A percentile compares a stretch with the other conserved stretches of the same genome.
These are phyloP conservation scores for Hypoxylon sp. DNA, from an alignment of 2,329 filamentous ascomycete genomes.

Conservation along the genomic window DNA sequence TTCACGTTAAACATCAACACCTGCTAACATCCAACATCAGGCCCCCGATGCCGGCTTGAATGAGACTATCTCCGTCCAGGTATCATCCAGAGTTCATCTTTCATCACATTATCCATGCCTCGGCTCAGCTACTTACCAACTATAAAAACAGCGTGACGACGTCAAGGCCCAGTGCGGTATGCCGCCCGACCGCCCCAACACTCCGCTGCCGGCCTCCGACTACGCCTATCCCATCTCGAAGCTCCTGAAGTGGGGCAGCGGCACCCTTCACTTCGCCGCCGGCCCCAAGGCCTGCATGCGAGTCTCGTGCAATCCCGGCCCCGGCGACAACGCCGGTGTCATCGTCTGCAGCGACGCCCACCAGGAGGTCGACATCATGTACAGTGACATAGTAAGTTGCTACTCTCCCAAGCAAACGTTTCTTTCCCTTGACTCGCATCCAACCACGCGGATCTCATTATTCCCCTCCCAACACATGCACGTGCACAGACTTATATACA, in stretches of 20 bases:
- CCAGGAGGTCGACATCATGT: constrained; percentile 12
- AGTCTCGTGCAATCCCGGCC: constrained; percentile 8
- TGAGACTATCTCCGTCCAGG: not conserved
- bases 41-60: not conserved
- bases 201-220: constrained; percentile 4
- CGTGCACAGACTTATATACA: not conserved
- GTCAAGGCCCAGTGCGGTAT: constrained; percentile 22
- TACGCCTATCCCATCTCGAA: constrained; percentile 23
- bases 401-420: not conserved
- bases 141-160: constrained; percentile 13
- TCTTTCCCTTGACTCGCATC: not conserved
- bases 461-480: not conserved
- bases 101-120: not conserved
- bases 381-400: constrained; percentile 25
- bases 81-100: not conserved
- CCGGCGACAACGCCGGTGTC: constrained; percentile 20
- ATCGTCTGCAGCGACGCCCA: constrained; percentile 25
- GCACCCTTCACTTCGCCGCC: constrained; percentile 14
- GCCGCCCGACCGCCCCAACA: constrained; percentile 12
- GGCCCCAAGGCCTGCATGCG: constrained; percentile 21
- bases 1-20: not conserved
- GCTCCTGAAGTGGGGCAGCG: constrained; percentile 8
- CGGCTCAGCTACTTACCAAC: not conserved
- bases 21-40: not conserved
- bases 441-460: not conserved